These are phyloP conservation scores for Vigna trinervia DNA, from an alignment of 306 rosid genomes.

Conservation along the genomic window DNA sequence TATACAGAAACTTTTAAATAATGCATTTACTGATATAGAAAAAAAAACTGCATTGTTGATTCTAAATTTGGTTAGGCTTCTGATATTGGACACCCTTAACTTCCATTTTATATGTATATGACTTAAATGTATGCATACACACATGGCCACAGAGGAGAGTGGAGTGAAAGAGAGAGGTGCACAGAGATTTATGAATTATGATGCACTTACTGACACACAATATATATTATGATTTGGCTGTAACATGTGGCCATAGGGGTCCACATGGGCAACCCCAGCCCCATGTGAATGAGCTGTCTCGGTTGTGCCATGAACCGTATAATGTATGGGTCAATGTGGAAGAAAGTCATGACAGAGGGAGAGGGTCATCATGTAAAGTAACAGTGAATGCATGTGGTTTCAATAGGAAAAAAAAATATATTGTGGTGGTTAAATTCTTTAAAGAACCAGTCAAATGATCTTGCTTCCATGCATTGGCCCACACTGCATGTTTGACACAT, in stretches of 20 bases:
- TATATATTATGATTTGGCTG: constrained; percentile 37
- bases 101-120: background rate
- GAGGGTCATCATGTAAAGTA: constrained; percentile 56
- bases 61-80: background rate
- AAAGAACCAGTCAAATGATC: constrained; percentile 42
- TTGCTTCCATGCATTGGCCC: constrained; percentile 38
- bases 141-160: background rate
- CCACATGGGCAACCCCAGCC: constrained; percentile 56
- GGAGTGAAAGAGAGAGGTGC: background rate
- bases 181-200: constrained; percentile 19
- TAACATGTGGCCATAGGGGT: constrained; percentile 52
- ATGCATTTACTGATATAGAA: no score
- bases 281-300: constrained; percentile 93
- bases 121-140: background rate
- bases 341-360: constrained; percentile 51
- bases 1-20: no score
- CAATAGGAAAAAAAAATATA: background rate
- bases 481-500: constrained; percentile 44
- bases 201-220: constrained; percentile 44
- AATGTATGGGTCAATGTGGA: constrained; percentile 53
- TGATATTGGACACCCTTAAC: no score
- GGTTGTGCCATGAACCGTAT: constrained; percentile 47
- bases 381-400: constrained; percentile 65
- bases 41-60: background rate
- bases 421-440: constrained; percentile 38